phyloP scores from a whole-genome alignment of 148 eudicot genomes.

The Camellia sinensis region DNA sequence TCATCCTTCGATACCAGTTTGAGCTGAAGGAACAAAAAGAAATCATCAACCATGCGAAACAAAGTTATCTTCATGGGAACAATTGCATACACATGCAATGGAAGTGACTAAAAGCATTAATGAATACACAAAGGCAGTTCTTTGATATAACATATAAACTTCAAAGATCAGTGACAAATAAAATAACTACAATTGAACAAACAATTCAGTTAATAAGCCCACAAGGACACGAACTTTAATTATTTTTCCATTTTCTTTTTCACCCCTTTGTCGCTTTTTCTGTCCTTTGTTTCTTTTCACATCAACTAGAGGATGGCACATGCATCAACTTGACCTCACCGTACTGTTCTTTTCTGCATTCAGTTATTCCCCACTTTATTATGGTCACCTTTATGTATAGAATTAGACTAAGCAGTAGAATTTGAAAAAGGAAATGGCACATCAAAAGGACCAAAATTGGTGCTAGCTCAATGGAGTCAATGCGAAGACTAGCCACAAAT shows the following conservation, averaged over 20 bases:
- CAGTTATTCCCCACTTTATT: background rate
- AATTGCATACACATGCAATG: background rate
- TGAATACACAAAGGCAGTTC: background rate
- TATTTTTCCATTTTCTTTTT: too few relatives aligned
- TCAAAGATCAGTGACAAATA: background rate
- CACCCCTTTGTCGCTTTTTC: too few relatives aligned
- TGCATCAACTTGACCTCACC: background rate
- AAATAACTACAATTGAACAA: background rate
- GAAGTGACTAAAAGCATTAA: background rate
- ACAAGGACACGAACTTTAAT: background rate
- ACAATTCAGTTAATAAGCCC: background rate
- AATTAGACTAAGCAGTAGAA: background rate
- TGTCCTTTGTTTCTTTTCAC: constrained; percentile 1
- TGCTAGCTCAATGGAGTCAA: background rate
- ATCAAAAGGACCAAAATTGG: background rate
- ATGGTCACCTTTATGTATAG: background rate
- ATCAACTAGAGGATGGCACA: background rate
- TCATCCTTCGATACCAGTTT: constrained; percentile 82
- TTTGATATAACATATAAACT: background rate
- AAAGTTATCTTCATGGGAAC: background rate
- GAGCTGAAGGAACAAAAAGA: constrained; percentile 57
- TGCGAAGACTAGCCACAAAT: background rate
- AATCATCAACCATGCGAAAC: constrained; percentile 5
- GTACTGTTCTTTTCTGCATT: background rate
- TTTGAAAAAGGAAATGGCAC: background rate